Conservation (phyloP, 768 basidiomycete genomes). For the Boletus pseudopeckii region DNA sequence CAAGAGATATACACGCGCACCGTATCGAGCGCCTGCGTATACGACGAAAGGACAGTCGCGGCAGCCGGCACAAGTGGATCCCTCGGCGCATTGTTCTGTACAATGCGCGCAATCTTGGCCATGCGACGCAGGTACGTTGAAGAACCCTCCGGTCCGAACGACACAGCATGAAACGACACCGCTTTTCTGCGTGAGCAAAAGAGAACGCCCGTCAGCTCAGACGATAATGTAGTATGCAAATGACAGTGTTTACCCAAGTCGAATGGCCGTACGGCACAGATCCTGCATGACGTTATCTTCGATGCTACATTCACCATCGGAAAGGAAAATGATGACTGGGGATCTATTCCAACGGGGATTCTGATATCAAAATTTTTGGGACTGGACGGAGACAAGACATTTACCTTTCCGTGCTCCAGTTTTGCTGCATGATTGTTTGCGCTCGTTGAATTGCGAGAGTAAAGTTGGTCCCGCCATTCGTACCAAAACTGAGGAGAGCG, state of each 20-base stretch:
- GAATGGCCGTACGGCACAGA: slow-evolving; percentile 41
- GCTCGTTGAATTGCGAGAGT: slow-evolving; percentile 37
- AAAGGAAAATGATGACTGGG: slow-evolving; percentile 39
- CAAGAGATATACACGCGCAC: slow-evolving; percentile 23
- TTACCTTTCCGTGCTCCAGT: slow-evolving; percentile 53
- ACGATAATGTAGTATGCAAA: neutral
- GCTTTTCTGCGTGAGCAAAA: slow-evolving; percentile 39
- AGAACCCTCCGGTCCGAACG: slow-evolving; percentile 41
- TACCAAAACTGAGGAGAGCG: slow-evolving; percentile 30
- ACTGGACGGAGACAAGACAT: neutral
- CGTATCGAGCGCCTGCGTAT: slow-evolving; percentile 48
- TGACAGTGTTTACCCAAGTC: slow-evolving; percentile 37
- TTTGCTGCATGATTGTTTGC: slow-evolving; percentile 37
- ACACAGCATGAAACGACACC: slow-evolving; percentile 57
- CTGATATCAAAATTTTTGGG: neutral
- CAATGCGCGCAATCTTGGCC: slow-evolving; percentile 48
- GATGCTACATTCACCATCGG: slow-evolving; percentile 47
- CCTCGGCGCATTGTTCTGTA: slow-evolving; percentile 42
- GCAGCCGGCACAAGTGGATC: slow-evolving; percentile 36
- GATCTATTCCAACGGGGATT: neutral
- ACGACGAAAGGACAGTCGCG: slow-evolving; percentile 42
- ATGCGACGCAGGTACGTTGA: slow-evolving; percentile 40
- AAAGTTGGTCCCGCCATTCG: slow-evolving; percentile 43
- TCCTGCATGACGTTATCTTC: slow-evolving; percentile 37
- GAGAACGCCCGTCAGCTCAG: neutral